Percentiles rank a stretch among this genome's conserved stretches.
phyloP scores from a whole-genome alignment of 2,329 filamentous ascomycete species.

The Verticillium klebahnii region DNA sequence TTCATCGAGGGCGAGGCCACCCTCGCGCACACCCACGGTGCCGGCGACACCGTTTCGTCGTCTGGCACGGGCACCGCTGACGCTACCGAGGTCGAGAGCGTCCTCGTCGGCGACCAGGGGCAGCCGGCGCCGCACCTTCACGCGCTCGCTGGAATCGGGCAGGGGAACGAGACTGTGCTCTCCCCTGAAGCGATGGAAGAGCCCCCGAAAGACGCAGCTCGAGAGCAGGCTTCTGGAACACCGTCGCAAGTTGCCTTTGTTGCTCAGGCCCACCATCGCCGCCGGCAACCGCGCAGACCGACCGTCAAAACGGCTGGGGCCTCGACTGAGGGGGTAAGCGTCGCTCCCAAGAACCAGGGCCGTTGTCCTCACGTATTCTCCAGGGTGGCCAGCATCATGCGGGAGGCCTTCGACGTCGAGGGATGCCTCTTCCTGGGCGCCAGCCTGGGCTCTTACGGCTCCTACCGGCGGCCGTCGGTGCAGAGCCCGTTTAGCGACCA shows the following conservation, averaged over 20 bases:
- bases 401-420: conserved; percentile 31
- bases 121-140: too few species aligned
- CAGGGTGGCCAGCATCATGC: conserved; percentile 37
- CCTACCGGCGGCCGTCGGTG: too few species aligned
- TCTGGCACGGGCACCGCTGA: background rate
- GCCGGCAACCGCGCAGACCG: conserved; percentile 3
- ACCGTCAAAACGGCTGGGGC: conserved; percentile 5
- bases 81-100: background rate
- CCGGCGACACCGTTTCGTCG: background rate
- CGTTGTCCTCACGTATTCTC: conserved; percentile 26
- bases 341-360: conserved; percentile 6
- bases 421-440: conserved; percentile 12
- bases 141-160: too few species aligned
- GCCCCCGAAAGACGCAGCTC: too few species aligned
- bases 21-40: background rate
- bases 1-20: conserved; percentile 27
- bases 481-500: too few species aligned
- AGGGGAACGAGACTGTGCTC: too few species aligned
- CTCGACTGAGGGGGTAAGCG: conserved; percentile 3
- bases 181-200: too few species aligned
- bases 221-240: background rate
- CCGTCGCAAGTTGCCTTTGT: background rate
- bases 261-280: background rate
- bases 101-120: background rate
- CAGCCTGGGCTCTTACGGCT: conserved; percentile 15